A percentile compares a stretch with the other conserved stretches of the same genome.
Conservation (phyloP, 495 filamentous ascomycete genomes). For the Astrothelium macrocarpum region DNA sequence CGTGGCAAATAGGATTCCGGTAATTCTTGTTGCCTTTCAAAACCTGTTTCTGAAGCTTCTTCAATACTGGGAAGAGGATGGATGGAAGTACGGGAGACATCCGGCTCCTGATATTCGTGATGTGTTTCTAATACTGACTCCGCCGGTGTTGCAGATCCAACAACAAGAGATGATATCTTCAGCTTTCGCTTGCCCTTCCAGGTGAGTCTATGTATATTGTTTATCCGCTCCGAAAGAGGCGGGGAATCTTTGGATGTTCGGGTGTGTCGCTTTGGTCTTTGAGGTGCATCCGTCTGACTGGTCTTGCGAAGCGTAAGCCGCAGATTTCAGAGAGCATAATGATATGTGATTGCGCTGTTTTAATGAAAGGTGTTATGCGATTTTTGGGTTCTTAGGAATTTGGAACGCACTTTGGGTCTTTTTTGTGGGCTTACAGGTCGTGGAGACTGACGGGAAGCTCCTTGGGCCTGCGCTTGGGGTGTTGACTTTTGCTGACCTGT, state of each 20-base stretch:
- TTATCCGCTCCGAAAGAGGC: not conserved
- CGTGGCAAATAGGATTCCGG: not conserved
- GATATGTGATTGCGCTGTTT: not conserved
- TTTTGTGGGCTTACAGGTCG: not conserved
- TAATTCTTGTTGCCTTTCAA: not conserved
- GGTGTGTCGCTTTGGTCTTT: not conserved
- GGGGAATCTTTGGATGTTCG: not conserved
- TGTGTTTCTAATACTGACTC: slow-evolving; percentile 1
- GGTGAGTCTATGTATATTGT: not conserved
- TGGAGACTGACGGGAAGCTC: not conserved
- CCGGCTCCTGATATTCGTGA: not conserved
- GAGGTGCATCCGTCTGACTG: not conserved
- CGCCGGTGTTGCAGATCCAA: not conserved
- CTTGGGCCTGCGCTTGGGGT: not conserved
- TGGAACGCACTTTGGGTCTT: not conserved
- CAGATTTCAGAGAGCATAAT: not conserved
- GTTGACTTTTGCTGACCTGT: not conserved
- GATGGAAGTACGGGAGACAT: not conserved
- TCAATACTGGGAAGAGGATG: not conserved
- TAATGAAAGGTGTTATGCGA: not conserved
- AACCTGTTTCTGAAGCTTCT: not conserved
- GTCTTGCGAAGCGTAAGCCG: not conserved
- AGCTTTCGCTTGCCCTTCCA: not conserved
- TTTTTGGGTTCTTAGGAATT: not conserved
- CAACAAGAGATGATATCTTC: not conserved